Evolutionary conservation across 805 yeast species (phyloP).

Genomic region (Isabelozyma rhagii): DNA sequence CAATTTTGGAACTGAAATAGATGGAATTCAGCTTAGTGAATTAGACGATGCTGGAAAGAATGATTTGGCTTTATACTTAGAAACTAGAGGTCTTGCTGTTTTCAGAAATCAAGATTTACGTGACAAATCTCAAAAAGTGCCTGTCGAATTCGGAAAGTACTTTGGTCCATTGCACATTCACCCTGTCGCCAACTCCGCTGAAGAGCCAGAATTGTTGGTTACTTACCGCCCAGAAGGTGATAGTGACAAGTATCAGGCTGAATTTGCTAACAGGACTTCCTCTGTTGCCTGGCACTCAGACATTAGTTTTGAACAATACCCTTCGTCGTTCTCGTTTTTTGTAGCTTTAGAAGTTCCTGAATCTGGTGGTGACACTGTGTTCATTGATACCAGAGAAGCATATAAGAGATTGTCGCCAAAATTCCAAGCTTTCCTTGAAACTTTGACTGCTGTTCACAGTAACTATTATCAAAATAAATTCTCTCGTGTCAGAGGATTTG

Average conservation of each 20-base stretch:
- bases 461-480: slow-evolving; percentile 17
- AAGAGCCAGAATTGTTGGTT: slow-evolving; percentile 19
- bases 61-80: slow-evolving; percentile 23
- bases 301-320: slow-evolving; percentile 21
- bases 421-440: slow-evolving; percentile 17
- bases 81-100: slow-evolving; percentile 22
- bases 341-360: slow-evolving; percentile 24
- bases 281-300: slow-evolving; percentile 21
- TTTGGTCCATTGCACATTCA: slow-evolving; percentile 27
- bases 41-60: slow-evolving; percentile 22
- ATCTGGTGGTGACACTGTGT: slow-evolving; percentile 26
- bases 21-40: slow-evolving; percentile 21
- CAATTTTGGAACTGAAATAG: slow-evolving; percentile 23
- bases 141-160: slow-evolving; percentile 17
- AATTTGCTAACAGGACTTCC: slow-evolving; percentile 10
- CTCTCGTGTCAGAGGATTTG: slow-evolving; percentile 10
- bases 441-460: slow-evolving; percentile 20
- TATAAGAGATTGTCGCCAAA: slow-evolving; percentile 20
- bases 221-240: slow-evolving; percentile 21
- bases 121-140: slow-evolving; percentile 21
- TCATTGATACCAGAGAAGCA: slow-evolving; percentile 22
- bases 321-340: slow-evolving; percentile 21
- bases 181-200: slow-evolving; percentile 17
- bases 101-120: slow-evolving; percentile 23
- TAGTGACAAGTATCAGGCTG: slow-evolving; percentile 10